Base-by-base conservation (phyloP, 805 yeast species). In the Henningerozyma blattae region DNA sequence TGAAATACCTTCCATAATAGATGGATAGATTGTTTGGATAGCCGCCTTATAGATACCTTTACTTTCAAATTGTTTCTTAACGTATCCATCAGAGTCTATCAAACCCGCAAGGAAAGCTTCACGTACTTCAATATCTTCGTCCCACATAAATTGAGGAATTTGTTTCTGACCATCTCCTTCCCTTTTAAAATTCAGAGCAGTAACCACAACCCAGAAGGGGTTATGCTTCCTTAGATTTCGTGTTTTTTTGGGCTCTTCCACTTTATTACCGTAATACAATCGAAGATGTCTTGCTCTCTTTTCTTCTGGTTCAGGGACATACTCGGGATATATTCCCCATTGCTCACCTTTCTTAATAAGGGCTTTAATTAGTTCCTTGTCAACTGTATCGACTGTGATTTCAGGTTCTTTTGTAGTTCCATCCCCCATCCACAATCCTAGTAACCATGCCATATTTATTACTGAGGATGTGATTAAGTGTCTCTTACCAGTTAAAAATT, bases 61-160 rank as follows among this genome's bases (percentile, higher is more conserved):
- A 12, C 36, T 45, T 22, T 40, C 45, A 13, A 37, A 38, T 18
- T 42, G 39, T 25, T 41, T 39, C 27, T 41, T 34, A 14, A 59
- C 61, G 22, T 43, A 36, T 15, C 68, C 68, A 38, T 56, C 52
- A 9, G 65, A 45, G 37, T 64, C 71, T 37, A 65, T 47, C 20
- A 67, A 42, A 39, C 70, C 72, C 18, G 70, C 69, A 34, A 67
- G 33, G 40, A 60, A 62, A 6, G 53, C 46, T 50, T 67, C 71
- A 35, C 72, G 58, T 20, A 64, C 62, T n/a, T 45, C 52, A 22
- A 64, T 38, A 22, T 55, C 46, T 33, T 64, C 71, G 32, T 44
- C 32, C 38, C 58, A 45, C 38, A 65, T 47, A 24, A 43, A 47
- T 4, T 35, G 24, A 19, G 70, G 69, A 34, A 65, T 52, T 33